Evolutionary conservation across 2,329 filamentous ascomycete genomes (phyloP).

Genomic region (Sarocladium brachiariae): DNA sequence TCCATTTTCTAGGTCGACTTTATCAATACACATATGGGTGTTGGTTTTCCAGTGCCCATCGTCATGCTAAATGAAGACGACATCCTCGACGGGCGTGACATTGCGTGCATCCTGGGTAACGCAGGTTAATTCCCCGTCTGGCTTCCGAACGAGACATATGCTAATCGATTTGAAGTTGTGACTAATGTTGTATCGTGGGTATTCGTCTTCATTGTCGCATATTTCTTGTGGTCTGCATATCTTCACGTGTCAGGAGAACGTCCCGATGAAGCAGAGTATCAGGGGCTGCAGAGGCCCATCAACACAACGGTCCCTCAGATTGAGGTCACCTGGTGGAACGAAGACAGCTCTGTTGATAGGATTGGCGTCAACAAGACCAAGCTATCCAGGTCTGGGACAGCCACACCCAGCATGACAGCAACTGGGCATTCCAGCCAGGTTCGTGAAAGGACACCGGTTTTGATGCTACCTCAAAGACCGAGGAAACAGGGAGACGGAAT

Average conservation of each 20-base stretch:
- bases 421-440: not conserved
- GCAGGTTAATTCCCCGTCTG: constrained; percentile 31
- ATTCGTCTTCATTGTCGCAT: constrained; percentile 21
- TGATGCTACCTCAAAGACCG: not conserved
- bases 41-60: constrained; percentile 44
- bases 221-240: constrained; percentile 5
- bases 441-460: not conserved
- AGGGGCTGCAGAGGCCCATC: constrained; percentile 9
- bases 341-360: constrained; percentile 15
- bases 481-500: not conserved
- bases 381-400: not conserved
- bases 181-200: constrained; percentile 30
- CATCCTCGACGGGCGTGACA: constrained; percentile 22
- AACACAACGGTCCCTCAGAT: constrained; percentile 9
- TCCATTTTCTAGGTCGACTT: constrained; percentile 35
- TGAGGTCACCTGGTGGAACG: constrained; percentile 17
- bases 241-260: not conserved
- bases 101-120: constrained; percentile 36
- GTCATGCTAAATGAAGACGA: constrained; percentile 35
- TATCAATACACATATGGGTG: constrained; percentile 43
- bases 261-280: not conserved
- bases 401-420: not conserved
- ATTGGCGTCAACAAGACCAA: not conserved
- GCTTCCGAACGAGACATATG: constrained; percentile 8
- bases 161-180: constrained; percentile 18